Percentiles rank a stretch among this genome's conserved stretches.
phyloP scores from a whole-genome alignment of 1,284 basidiomycete species.

The Fistulina hepatica region DNA sequence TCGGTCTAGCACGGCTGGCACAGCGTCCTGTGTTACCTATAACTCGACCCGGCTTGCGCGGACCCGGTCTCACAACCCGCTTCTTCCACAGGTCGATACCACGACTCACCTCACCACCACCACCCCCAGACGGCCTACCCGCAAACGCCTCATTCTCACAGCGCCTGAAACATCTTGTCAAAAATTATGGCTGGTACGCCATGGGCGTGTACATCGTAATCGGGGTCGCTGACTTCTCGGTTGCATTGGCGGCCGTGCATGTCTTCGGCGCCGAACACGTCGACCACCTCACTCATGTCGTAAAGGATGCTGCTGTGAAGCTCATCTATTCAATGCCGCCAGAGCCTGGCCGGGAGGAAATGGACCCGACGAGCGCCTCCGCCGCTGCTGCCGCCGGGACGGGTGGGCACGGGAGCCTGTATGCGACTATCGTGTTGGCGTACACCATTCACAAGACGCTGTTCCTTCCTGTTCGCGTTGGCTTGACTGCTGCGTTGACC shows the following conservation, averaged over 20 bases:
- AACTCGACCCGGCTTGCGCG: too few species aligned
- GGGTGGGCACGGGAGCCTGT: conserved; percentile 57
- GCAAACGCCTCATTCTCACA: background rate
- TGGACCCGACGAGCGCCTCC: conserved; percentile 26
- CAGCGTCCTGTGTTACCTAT: too few species aligned
- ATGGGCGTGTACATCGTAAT: conserved; percentile 76
- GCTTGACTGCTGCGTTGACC: conserved; percentile 80
- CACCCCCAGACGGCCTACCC: background rate
- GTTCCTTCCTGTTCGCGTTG: conserved; percentile 84
- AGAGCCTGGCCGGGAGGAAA: conserved; percentile 56
- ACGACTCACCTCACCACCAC: too few species aligned
- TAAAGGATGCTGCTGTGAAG: conserved; percentile 39
- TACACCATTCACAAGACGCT: conserved; percentile 95
- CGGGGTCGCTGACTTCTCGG: conserved; percentile 64
- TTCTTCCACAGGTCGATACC: too few species aligned
- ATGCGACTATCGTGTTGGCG: conserved; percentile 87
- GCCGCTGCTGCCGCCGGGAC: conserved; percentile 17
- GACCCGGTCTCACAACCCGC: too few species aligned
- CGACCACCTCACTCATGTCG: conserved; percentile 48
- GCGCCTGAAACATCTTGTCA: conserved; percentile 77
- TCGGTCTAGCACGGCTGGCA: too few species aligned
- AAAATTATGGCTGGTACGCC: conserved; percentile 89
- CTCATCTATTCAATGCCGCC: conserved; percentile 36
- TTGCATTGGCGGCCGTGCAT: conserved; percentile 80
- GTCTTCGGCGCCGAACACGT: conserved; percentile 88